Percentiles rank a stretch among this genome's conserved stretches.
These are phyloP conservation scores for Circinella umbellata DNA, from an alignment of 371 early-diverging fungal species.

Conservation along the genomic window DNA sequence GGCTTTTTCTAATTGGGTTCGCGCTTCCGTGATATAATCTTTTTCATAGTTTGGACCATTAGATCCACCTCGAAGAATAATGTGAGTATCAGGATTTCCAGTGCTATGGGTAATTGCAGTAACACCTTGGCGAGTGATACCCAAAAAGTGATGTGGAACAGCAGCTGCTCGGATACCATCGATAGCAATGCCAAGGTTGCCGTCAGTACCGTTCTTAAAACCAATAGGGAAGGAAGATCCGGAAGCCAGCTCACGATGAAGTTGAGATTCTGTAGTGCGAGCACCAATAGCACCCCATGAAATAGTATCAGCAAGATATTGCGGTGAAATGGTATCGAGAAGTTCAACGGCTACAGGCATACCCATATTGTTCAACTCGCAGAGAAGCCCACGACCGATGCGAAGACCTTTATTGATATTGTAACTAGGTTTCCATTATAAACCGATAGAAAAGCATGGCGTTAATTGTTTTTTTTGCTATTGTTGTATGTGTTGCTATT, in stretches of 20 bases:
- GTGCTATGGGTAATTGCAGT: slow-evolving; percentile 86
- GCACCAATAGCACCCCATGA: slow-evolving; percentile 97
- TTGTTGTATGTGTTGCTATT: not conserved
- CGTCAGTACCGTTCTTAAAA: slow-evolving; percentile 95
- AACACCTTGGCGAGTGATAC: slow-evolving; percentile 92
- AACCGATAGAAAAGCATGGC: too few relatives aligned
- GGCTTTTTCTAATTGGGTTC: slow-evolving; percentile 57
- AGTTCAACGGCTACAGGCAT: slow-evolving; percentile 90
- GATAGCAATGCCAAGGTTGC: slow-evolving; percentile 83
- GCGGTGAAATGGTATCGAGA: slow-evolving; percentile 93
- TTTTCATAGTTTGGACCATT: slow-evolving; percentile 84
- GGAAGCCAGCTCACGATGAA: slow-evolving; percentile 94
- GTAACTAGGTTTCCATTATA: slow-evolving; percentile 49
- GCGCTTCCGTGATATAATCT: slow-evolving; percentile 52
- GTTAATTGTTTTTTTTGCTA: not conserved
- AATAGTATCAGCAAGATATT: slow-evolving; percentile 90
- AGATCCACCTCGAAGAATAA: slow-evolving; percentile 73
- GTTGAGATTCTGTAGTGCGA: slow-evolving; percentile 91
- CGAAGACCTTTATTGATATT: slow-evolving; percentile 91
- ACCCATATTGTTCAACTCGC: slow-evolving; percentile 76
- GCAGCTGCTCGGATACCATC: slow-evolving; percentile 92
- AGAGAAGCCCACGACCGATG: slow-evolving; percentile 80
- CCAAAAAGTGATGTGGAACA: slow-evolving; percentile 87
- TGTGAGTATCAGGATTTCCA: slow-evolving; percentile 71
- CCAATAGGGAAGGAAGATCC: slow-evolving; percentile 95